Conservation (phyloP, 2,329 filamentous ascomycete species). For the Erysiphe pulchra region DNA sequence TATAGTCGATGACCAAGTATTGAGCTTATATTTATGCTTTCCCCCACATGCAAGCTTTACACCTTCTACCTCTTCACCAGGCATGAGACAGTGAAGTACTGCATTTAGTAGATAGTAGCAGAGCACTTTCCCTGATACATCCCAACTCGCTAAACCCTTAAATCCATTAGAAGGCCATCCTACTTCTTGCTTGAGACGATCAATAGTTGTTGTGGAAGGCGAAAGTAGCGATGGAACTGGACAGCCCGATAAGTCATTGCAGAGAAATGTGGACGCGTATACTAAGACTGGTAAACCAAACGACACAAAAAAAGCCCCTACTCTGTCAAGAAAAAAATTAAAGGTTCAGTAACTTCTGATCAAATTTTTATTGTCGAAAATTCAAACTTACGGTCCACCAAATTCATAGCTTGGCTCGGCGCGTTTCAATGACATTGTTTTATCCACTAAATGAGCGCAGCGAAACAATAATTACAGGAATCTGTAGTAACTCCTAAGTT, state of each 20-base stretch:
- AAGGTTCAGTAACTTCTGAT: neutral
- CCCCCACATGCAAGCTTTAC: slow-evolving; percentile 44
- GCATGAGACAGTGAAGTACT: slow-evolving; percentile 50
- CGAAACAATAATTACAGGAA: no score
- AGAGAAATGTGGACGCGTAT: slow-evolving; percentile 59
- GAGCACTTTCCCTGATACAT: slow-evolving; percentile 42
- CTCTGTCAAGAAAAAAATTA: slow-evolving; percentile 19
- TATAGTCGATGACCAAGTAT: slow-evolving; percentile 50
- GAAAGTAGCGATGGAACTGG: slow-evolving; percentile 58
- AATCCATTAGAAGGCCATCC: slow-evolving; percentile 57
- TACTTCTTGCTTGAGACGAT: slow-evolving; percentile 51
- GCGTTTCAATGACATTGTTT: slow-evolving; percentile 7
- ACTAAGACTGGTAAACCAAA: slow-evolving; percentile 57
- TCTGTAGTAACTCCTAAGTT: no score
- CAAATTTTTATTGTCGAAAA: neutral
- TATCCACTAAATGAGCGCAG: no score
- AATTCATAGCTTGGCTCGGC: slow-evolving; percentile 14
- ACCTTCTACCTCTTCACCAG: slow-evolving; percentile 46
- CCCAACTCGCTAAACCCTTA: slow-evolving; percentile 39
- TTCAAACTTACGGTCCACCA: slow-evolving; percentile 12
- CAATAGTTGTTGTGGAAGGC: slow-evolving; percentile 43
- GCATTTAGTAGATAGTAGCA: slow-evolving; percentile 59
- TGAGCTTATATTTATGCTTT: slow-evolving; percentile 59
- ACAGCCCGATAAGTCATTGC: slow-evolving; percentile 83
- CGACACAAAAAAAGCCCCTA: slow-evolving; percentile 52